Evolutionary conservation across 2,329 filamentous ascomycete species (phyloP), one percentile per base, ranked within the genome.

Genomic region (Alternaria ethzedia): DNA sequence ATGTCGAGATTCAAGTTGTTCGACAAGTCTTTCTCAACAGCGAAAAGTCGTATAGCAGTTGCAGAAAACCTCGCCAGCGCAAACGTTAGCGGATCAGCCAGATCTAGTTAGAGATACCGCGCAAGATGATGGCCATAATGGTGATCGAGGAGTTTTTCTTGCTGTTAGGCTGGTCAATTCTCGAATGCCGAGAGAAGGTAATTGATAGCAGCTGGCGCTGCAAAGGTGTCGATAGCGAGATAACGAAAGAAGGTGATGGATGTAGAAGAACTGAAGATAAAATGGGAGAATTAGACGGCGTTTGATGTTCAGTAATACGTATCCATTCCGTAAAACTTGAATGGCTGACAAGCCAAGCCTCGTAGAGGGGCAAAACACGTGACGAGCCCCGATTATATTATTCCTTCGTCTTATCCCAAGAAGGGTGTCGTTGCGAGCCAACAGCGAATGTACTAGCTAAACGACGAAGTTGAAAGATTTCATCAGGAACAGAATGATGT

Each of bases 391-490:
- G 21, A 17, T 25, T 50, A 43, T 56, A 21, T 17, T 23, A 13
- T 20, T 49, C 30, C 44, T 57, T 43, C 43, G 23, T 49, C 44
- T 25, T n/a, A 6, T 43, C 30, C 58, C 9, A 50, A 46, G 20
- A 4, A 20, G 23, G 50, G 25, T 6, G 6, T 6, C 4, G 30
- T 50, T 57, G 25, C 23, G 44, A 60, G n/a, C n/a, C n/a, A n/a
- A n/a, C n/a, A n/a, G n/a, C n/a, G n/a, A n/a, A n/a, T n/a, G n/a
- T n/a, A n/a, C n/a, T n/a, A n/a, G n/a, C n/a, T n/a, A n/a, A n/a
- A n/a, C n/a, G n/a, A n/a, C n/a, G n/a, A n/a, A n/a, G n/a, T n/a
- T n/a, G n/a, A n/a, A n/a, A n/a, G n/a, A n/a, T n/a, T n/a, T n/a
- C n/a, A n/a, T n/a, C n/a, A n/a, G n/a, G n/a, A n/a, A n/a, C n/a